Evolutionary conservation across 805 yeast species (phyloP).

Genomic region (Metschnikowia rubicola): DNA sequence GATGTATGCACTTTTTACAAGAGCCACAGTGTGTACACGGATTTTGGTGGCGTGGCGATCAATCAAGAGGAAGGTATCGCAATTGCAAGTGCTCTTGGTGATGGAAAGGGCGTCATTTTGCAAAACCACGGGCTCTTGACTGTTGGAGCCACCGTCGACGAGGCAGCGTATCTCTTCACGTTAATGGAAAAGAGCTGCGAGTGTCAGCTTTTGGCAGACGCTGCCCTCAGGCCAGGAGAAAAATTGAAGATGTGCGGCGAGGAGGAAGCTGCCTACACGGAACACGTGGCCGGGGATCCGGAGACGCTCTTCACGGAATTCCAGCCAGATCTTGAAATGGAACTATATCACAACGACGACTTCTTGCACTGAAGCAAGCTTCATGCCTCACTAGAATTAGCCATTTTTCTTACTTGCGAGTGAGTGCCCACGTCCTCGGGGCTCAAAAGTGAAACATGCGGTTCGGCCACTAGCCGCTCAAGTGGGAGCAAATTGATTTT

Average conservation of each 20-base stretch:
- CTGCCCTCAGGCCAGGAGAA: slow-evolving; percentile 43
- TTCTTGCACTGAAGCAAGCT: slow-evolving; percentile 18
- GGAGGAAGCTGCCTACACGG: slow-evolving; percentile 66
- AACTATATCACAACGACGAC: slow-evolving; percentile 21
- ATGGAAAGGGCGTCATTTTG: slow-evolving; percentile 55
- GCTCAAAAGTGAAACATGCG: too few species aligned
- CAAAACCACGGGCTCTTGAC: slow-evolving; percentile 75
- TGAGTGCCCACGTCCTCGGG: too few species aligned
- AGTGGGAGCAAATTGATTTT: too few species aligned
- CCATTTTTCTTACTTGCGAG: too few species aligned
- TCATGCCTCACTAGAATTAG: too few species aligned
- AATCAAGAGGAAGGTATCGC: slow-evolving; percentile 60
- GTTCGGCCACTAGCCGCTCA: too few species aligned
- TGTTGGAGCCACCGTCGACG: slow-evolving; percentile 68
- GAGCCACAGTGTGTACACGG: slow-evolving; percentile 58
- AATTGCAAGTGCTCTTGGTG: slow-evolving; percentile 60
- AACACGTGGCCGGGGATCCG: slow-evolving; percentile 56
- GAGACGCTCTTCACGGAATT: slow-evolving; percentile 70
- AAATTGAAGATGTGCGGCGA: slow-evolving; percentile 46
- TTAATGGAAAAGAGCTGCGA: slow-evolving; percentile 63
- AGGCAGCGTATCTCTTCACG: slow-evolving; percentile 65
- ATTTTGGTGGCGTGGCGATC: slow-evolving; percentile 78
- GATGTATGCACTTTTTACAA: slow-evolving; percentile 69
- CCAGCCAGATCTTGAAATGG: slow-evolving; percentile 61
- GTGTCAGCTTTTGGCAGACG: slow-evolving; percentile 61